Evolutionary conservation across 2,329 filamentous ascomycete species (phyloP).

Genomic region (Cladosporium velox): DNA sequence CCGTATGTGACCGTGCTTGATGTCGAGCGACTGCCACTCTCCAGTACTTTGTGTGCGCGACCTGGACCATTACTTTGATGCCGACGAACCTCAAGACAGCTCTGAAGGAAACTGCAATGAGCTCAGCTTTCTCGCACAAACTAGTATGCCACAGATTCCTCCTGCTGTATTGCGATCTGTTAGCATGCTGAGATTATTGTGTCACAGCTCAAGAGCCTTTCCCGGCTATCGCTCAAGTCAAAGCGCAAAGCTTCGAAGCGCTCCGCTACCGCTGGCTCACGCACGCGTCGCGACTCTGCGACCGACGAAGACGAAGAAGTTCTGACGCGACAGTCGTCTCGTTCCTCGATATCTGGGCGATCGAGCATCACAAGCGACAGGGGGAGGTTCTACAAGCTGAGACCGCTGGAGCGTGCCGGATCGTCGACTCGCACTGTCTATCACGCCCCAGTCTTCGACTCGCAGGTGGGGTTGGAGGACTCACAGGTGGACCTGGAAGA

Average conservation of each 20-base stretch:
- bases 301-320: neutral
- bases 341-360: slow-evolving; percentile 2
- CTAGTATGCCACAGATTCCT: neutral
- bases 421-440: slow-evolving; percentile 19
- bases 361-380: slow-evolving; percentile 1
- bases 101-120: neutral
- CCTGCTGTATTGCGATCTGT: neutral
- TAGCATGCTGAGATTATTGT: neutral
- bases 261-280: slow-evolving; percentile 18
- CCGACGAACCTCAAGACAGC: neutral
- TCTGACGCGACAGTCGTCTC: slow-evolving; percentile 2
- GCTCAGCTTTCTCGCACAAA: neutral
- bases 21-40: slow-evolving; percentile 16
- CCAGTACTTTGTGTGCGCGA: slow-evolving; percentile 12
- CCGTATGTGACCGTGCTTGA: slow-evolving; percentile 6
- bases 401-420: slow-evolving; percentile 3
- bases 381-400: slow-evolving; percentile 5
- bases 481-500: slow-evolving; percentile 6
- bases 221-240: neutral
- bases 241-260: neutral
- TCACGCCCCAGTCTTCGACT: slow-evolving; percentile 3
- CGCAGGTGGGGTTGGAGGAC: neutral
- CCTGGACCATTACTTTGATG: neutral
- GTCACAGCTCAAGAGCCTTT: slow-evolving; percentile 19
- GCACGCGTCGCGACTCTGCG: slow-evolving; percentile 13